These are phyloP conservation scores for Claviceps digitariae DNA, from an alignment of 2,329 filamentous ascomycete species.

Conservation along the genomic window DNA sequence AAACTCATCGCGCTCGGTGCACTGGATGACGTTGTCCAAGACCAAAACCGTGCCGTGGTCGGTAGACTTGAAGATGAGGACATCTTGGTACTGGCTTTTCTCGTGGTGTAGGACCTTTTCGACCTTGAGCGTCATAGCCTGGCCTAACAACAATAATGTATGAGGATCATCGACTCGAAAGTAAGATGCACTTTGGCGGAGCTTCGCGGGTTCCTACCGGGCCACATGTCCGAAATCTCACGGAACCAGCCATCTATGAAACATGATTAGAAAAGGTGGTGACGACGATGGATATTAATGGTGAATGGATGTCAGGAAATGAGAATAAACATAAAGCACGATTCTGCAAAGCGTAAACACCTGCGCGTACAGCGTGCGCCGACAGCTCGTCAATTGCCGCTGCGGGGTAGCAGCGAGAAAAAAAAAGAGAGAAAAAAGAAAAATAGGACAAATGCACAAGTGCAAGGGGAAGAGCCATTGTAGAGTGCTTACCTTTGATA, in stretches of 20 bases:
- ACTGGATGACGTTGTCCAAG: conserved; percentile 97
- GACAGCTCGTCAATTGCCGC: not conserved
- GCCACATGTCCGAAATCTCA: conserved; percentile 98
- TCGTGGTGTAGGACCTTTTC: conserved; percentile 98
- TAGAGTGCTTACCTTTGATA: conserved; percentile 44
- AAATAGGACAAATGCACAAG: not conserved
- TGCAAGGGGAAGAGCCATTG: not conserved
- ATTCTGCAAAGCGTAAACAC: not conserved
- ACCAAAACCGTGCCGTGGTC: conserved; percentile 94
- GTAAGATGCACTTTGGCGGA: not conserved
- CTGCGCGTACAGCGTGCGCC: not conserved
- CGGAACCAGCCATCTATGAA: conserved; percentile 95
- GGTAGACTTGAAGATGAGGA: conserved; percentile 96
- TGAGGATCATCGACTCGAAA: conserved; percentile 3
- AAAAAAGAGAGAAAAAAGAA: not conserved
- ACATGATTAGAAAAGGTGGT: not conserved
- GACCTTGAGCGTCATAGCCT: conserved; percentile 97
- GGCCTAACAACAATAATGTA: conserved; percentile 37
- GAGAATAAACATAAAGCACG: not conserved
- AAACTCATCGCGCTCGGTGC: conserved; percentile 97
- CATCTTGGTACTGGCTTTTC: conserved; percentile 98
- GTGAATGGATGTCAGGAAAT: not conserved
- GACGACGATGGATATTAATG: not conserved
- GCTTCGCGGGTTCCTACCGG: conserved; percentile 31
- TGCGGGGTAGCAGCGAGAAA: not conserved